Conservation (phyloP, 306 rosid genomes). For the Quercus berberidifolia region DNA sequence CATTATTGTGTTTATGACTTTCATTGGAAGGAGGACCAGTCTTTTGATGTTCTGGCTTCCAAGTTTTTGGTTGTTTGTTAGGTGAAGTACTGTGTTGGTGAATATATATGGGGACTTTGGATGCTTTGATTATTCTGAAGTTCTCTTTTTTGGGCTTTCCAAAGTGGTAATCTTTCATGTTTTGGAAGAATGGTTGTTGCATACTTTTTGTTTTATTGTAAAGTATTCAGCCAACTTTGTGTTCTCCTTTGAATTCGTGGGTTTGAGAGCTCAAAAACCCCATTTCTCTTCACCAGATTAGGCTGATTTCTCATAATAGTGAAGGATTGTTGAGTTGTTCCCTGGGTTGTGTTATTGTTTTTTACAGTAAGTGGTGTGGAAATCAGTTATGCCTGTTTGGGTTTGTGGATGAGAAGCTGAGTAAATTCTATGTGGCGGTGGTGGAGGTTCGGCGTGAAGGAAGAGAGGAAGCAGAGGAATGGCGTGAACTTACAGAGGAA, state of each 20-base stretch:
- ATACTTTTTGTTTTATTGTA: conserved; percentile 14
- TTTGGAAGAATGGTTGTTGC: conserved; percentile 17
- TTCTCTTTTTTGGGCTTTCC: conserved; percentile 21
- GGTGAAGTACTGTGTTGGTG: conserved; percentile 13
- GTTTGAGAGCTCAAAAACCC: conserved; percentile 12
- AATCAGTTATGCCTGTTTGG: conserved; percentile 3
- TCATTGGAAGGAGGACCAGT: conserved; percentile 12
- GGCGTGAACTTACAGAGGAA: too few species aligned
- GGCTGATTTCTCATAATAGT: conserved; percentile 9
- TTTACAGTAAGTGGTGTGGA: conserved; percentile 16
- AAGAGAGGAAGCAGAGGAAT: too few species aligned
- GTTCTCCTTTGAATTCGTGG: conserved; percentile 13
- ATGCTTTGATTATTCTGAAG: conserved; percentile 8
- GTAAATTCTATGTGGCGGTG: neutral
- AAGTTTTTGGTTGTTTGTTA: conserved; percentile 11
- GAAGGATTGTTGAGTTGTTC: conserved; percentile 8
- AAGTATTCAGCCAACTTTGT: conserved; percentile 3
- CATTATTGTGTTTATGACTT: conserved; percentile 13
- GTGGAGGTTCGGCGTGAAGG: too few species aligned
- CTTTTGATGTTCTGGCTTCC: conserved; percentile 24
- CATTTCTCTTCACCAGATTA: neutral
- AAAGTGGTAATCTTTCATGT: conserved; percentile 15
- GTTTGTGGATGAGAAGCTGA: conserved; percentile 16
- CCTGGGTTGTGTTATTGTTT: neutral
- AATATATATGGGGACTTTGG: neutral